Evolutionary conservation across 2,329 filamentous ascomycete species (phyloP), one percentile per base, ranked within the genome.

Genomic region (Fusarium oxysporum): DNA sequence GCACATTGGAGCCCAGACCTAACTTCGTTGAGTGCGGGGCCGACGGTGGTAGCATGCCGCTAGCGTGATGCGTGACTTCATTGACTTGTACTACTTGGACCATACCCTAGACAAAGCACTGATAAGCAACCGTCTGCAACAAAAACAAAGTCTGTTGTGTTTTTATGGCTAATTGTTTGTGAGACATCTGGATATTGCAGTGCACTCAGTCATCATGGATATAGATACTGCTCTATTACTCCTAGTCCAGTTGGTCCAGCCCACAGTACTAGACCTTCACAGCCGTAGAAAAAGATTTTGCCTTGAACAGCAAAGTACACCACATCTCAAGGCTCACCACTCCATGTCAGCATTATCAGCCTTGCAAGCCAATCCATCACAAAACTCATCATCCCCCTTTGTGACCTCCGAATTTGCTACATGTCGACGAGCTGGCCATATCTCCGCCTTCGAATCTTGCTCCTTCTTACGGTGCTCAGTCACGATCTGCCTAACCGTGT

Each of bases 341-440:
- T 62, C 59, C 40, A 62, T 56, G 1, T 25, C 19, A 9, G 9
- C 19, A n/a, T 14, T 16, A 28, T 47, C 50, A n/a, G 21, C 51
- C 21, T 33, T 47, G 13, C 59, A 62, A 14, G 33, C n/a, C 10
- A 62, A 21, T 6, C 59, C 32, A 19, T 38, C 35, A 5, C 59
- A 62, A 13, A 62, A 62, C 21, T 45, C 33, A 57, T 57, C 59
- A 12, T 62, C 50, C 2, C 13, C 41, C 41, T 56, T 62, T 28
- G 57, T 60, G 3, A 51, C 5, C 8, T 16, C 7, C 0, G 57
- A 60, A 8, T 7, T 53, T 2, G n/a, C 11, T 2, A 53, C 19
- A 3, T 23, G 14, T 6, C 14, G 57, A 3, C 35, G 1, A 19
- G 57, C 57, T 4, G 59, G 48, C 59, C 59, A 62, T 17, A 62